These are phyloP conservation scores for Pichia cephalocereana DNA, from an alignment of 805 yeast genomes.

Conservation along the genomic window DNA sequence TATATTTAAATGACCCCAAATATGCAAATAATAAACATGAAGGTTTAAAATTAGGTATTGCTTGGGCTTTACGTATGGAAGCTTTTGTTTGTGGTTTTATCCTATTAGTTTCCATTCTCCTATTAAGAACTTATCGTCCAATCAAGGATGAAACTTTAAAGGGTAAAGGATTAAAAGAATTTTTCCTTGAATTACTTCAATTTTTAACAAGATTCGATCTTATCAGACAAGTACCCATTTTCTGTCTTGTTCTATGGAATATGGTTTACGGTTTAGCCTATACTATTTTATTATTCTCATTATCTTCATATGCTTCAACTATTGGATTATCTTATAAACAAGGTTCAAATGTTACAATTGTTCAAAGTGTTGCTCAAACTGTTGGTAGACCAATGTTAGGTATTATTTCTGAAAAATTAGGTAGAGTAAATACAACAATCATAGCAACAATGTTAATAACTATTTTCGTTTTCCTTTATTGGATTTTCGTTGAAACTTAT, in stretches of 20 bases:
- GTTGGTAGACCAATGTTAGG: constrained; percentile 46
- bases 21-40: constrained; percentile 19
- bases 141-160: constrained; percentile 13
- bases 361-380: constrained; percentile 37
- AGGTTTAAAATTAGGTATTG: constrained; percentile 6
- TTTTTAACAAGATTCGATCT: constrained; percentile 12
- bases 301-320: constrained; percentile 39
- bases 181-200: constrained; percentile 13
- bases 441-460: constrained; percentile 27
- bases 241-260: constrained; percentile 18
- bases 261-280: constrained; percentile 22
- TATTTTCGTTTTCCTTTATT: constrained; percentile 34
- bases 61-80: constrained; percentile 38
- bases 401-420: constrained; percentile 34
- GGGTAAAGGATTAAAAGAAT: constrained; percentile 12
- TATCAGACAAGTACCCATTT: constrained; percentile 16
- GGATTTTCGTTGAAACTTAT: constrained; percentile 40
- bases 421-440: constrained; percentile 39
- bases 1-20: constrained; percentile 25
- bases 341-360: constrained; percentile 38
- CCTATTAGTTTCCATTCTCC: constrained; percentile 12
- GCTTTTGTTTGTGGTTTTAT: constrained; percentile 26
- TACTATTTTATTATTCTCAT: constrained; percentile 34
- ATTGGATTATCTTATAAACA: constrained; percentile 38
- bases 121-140: constrained; percentile 18